phyloP scores from a whole-genome alignment of 805 yeast genomes.

The Cyberlindnera meyerae region DNA sequence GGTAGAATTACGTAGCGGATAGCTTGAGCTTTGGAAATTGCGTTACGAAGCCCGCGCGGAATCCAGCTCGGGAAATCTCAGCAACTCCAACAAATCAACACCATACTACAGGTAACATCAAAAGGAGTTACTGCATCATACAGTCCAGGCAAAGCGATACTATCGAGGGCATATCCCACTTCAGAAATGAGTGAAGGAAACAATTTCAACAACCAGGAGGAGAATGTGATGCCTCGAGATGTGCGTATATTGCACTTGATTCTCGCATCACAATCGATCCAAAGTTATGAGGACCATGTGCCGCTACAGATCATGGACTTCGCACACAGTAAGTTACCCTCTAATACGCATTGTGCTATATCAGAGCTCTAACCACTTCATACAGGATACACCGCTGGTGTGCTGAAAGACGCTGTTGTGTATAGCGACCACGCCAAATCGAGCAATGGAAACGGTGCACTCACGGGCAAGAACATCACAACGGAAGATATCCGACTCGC shows the following conservation, averaged over 20 bases:
- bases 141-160: no score
- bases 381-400: constrained; percentile 78
- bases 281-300: constrained; percentile 90
- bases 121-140: no score
- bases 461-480: constrained; percentile 48
- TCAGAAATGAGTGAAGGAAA: constrained; percentile 4
- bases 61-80: no score
- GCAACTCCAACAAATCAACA: no score
- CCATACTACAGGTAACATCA: no score
- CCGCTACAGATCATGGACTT: constrained; percentile 96
- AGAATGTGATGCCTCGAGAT: constrained; percentile 64
- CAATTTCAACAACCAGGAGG: constrained; percentile 18
- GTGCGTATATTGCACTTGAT: constrained; percentile 85
- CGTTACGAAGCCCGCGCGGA: neutral
- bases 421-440: constrained; percentile 76
- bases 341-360: neutral
- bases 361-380: constrained; percentile 7
- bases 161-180: no score
- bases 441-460: constrained; percentile 36
- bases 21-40: no score
- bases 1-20: no score
- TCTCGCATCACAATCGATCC: constrained; percentile 89
- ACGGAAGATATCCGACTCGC: constrained; percentile 92
- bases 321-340: constrained; percentile 57
- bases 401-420: constrained; percentile 82